A percentile compares a stretch with the other conserved stretches of the same genome.
phyloP scores from a whole-genome alignment of 495 filamentous ascomycete genomes.

The Talaromyces proteolyticus region DNA sequence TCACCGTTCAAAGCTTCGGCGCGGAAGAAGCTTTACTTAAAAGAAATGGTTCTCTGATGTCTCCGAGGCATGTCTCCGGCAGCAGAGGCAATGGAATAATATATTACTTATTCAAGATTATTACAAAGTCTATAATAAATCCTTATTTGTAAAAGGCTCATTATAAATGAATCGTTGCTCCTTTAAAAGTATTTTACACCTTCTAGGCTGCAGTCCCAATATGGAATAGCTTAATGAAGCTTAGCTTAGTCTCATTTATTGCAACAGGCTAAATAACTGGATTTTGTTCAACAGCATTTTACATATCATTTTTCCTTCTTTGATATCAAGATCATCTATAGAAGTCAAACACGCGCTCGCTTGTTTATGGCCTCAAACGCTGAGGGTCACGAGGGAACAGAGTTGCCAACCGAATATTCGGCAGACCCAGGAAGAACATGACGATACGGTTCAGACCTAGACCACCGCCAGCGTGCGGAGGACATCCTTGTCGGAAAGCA shows the following conservation, averaged over 20 bases:
- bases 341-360: neutral
- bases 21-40: neutral
- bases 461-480: constrained; percentile 81
- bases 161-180: no score
- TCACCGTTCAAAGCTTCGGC: neutral
- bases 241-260: neutral
- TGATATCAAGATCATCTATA: neutral
- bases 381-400: constrained; percentile 83
- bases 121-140: no score
- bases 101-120: neutral
- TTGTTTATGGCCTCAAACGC: constrained; percentile 60
- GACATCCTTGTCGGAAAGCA: constrained; percentile 71
- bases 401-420: constrained; percentile 71
- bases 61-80: neutral
- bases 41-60: neutral
- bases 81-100: neutral
- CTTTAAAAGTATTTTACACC: neutral
- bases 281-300: neutral
- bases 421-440: constrained; percentile 79
- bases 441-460: constrained; percentile 86
- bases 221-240: neutral
- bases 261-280: neutral
- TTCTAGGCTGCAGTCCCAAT: neutral
- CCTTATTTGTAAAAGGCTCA: no score
- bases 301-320: constrained; percentile 1